These are phyloP conservation scores for Pulveroboletus frians DNA, from an alignment of 768 basidiomycete genomes.

Conservation along the genomic window DNA sequence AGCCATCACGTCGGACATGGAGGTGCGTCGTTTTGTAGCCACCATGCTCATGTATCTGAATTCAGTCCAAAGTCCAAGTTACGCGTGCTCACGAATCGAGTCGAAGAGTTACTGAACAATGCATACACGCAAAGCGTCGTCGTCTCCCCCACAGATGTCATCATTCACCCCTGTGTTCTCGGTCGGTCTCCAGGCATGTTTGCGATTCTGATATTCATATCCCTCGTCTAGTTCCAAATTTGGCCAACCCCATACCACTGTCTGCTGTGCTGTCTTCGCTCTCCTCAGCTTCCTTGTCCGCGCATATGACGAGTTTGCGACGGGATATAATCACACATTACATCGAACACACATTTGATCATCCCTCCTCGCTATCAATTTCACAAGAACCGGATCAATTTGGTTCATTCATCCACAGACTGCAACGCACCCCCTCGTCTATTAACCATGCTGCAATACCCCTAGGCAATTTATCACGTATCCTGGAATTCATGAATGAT, in stretches of 20 bases:
- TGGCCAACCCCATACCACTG: constrained; percentile 46
- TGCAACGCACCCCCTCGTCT: constrained; percentile 46
- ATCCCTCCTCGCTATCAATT: constrained; percentile 42
- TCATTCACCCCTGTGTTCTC: constrained; percentile 47
- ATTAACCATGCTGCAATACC: constrained; percentile 32
- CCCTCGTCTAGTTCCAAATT: constrained; percentile 49
- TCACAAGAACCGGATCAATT: constrained; percentile 31
- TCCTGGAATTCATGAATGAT: constrained; percentile 59
- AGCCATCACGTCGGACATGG: constrained; percentile 49
- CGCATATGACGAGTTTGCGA: constrained; percentile 55
- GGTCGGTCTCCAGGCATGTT: constrained; percentile 36
- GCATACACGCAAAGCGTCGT: constrained; percentile 58
- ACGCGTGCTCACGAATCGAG: constrained; percentile 48
- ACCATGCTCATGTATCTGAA: background rate
- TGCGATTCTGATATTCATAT: constrained; percentile 1
- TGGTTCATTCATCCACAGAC: constrained; percentile 36
- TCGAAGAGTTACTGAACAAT: constrained; percentile 69
- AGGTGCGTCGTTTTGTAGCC: constrained; percentile 40
- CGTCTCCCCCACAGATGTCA: constrained; percentile 45
- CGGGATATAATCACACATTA: constrained; percentile 59
- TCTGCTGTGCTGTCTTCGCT: constrained; percentile 55
- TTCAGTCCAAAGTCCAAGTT: constrained; percentile 44
- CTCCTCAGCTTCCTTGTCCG: constrained; percentile 46
- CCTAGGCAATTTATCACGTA: constrained; percentile 49
- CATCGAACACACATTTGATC: constrained; percentile 53